Evolutionary conservation across 2,329 filamentous ascomycete genomes (phyloP).

Genomic region (Volutella citrinella): DNA sequence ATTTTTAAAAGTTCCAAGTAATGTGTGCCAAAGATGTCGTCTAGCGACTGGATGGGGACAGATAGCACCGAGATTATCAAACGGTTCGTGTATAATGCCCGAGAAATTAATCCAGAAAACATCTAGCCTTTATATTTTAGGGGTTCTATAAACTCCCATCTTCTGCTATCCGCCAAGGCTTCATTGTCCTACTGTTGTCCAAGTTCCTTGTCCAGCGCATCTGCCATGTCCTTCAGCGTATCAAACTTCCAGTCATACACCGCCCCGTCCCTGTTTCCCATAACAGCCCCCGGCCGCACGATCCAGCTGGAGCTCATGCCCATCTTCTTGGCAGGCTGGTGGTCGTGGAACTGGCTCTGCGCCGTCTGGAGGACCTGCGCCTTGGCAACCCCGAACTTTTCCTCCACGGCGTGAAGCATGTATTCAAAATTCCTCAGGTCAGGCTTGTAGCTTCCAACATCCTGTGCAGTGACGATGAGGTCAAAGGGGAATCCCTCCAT

Average conservation of each 20-base stretch:
- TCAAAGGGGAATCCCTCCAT: constrained; percentile 54
- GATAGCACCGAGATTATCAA: no score
- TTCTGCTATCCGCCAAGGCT: neutral
- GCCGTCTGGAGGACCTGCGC: constrained; percentile 61
- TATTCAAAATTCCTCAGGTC: constrained; percentile 63
- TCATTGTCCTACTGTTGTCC: neutral
- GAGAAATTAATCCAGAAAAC: no score
- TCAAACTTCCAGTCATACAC: constrained; percentile 55
- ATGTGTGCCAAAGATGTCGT: no score
- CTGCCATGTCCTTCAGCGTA: constrained; percentile 59
- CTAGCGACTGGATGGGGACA: no score
- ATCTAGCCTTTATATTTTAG: no score
- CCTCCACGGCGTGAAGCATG: constrained; percentile 52
- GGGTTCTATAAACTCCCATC: no score
- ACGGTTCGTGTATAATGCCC: no score
- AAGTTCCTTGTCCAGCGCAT: constrained; percentile 28
- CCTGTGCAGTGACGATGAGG: constrained; percentile 64
- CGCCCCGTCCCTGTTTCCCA: constrained; percentile 41
- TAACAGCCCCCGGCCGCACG: constrained; percentile 39
- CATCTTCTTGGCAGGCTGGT: constrained; percentile 58
- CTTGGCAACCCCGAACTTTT: constrained; percentile 54
- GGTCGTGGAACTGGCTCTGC: constrained; percentile 69
- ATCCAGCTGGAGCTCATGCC: constrained; percentile 64
- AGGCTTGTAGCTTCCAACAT: constrained; percentile 72
- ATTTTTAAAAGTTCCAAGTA: no score